A percentile compares a stretch with the other conserved stretches of the same genome.
phyloP scores from a whole-genome alignment of 208 protist genomes.

The Wallacemonas sp. region DNA sequence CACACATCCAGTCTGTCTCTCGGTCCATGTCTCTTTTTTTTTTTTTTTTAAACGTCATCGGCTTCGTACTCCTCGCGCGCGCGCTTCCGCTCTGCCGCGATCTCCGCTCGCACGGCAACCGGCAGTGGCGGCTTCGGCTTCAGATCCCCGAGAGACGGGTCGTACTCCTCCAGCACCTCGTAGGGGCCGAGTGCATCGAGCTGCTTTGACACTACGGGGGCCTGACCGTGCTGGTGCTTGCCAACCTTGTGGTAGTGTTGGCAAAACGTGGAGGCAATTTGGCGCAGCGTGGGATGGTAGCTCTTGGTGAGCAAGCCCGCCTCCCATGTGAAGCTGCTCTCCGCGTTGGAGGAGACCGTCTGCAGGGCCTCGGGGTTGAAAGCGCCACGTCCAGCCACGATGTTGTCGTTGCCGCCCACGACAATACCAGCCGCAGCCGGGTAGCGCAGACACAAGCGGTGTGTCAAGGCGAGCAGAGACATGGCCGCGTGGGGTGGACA shows the following conservation, averaged over 20 bases:
- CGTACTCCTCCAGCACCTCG: constrained; percentile 90
- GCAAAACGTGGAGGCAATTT: constrained; percentile 79
- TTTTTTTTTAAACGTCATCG: constrained; percentile 7
- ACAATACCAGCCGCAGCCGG: constrained; percentile 77
- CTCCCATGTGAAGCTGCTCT: constrained; percentile 91
- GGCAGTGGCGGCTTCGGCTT: constrained; percentile 71
- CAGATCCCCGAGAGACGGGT: constrained; percentile 78
- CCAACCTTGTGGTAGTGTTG: constrained; percentile 81
- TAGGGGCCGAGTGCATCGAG: constrained; percentile 86
- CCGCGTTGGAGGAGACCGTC: constrained; percentile 79
- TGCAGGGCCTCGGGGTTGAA: constrained; percentile 87
- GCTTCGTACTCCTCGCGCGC: constrained; percentile 10
- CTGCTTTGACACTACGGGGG: constrained; percentile 84
- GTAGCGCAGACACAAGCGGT: constrained; percentile 84
- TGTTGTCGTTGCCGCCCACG: constrained; percentile 89
- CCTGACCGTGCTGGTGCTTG: constrained; percentile 84
- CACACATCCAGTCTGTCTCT: not conserved
- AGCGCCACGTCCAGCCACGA: constrained; percentile 78
- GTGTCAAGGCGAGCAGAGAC: constrained; percentile 74
- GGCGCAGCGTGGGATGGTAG: constrained; percentile 86
- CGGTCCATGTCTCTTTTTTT: too few relatives aligned
- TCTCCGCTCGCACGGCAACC: constrained; percentile 31
- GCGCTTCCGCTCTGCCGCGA: constrained; percentile 21
- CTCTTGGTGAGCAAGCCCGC: constrained; percentile 66
- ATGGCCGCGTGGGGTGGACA: constrained; percentile 87